Conservation (phyloP, 768 basidiomycete species). For the Hygrophorus russula region DNA sequence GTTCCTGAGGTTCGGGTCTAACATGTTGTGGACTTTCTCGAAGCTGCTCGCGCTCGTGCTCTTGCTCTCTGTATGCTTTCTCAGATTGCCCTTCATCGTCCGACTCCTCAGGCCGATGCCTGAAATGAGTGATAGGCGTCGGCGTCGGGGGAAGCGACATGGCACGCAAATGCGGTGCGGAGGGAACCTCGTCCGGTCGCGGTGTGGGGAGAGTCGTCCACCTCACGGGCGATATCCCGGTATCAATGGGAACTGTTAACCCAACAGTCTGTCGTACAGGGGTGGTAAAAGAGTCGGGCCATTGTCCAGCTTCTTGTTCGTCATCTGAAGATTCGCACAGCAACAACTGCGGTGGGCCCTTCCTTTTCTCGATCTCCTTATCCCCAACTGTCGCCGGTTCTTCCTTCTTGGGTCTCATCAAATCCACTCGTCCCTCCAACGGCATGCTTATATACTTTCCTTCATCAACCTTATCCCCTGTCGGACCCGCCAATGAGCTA, state of each 20-base stretch:
- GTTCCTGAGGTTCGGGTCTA: constrained; percentile 11
- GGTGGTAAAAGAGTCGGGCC: constrained; percentile 14
- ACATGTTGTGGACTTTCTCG: constrained; percentile 9
- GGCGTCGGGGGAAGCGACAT: constrained; percentile 42
- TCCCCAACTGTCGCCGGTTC: constrained; percentile 10
- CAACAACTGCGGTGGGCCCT: neutral
- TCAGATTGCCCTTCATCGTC: constrained; percentile 5
- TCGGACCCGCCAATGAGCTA: constrained; percentile 13
- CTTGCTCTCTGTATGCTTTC: constrained; percentile 8
- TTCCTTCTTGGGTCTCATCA: constrained; percentile 52
- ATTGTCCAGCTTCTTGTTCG: constrained; percentile 1
- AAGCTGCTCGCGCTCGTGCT: constrained; percentile 12
- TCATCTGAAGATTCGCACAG: neutral
- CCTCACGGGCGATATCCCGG: constrained; percentile 21
- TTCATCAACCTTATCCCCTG: constrained; percentile 25
- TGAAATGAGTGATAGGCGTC: constrained; percentile 12
- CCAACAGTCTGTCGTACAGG: constrained; percentile 25
- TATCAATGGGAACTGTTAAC: constrained; percentile 2
- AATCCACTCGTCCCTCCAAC: constrained; percentile 77
- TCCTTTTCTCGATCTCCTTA: constrained; percentile 4
- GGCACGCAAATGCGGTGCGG: constrained; percentile 41
- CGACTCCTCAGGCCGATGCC: constrained; percentile 3
- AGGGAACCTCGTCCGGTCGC: constrained; percentile 47
- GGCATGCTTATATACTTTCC: constrained; percentile 78
- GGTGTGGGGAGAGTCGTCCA: constrained; percentile 53